Evolutionary conservation across 1,284 basidiomycete species (phyloP).

Genomic region (Austroboletus niveus): DNA sequence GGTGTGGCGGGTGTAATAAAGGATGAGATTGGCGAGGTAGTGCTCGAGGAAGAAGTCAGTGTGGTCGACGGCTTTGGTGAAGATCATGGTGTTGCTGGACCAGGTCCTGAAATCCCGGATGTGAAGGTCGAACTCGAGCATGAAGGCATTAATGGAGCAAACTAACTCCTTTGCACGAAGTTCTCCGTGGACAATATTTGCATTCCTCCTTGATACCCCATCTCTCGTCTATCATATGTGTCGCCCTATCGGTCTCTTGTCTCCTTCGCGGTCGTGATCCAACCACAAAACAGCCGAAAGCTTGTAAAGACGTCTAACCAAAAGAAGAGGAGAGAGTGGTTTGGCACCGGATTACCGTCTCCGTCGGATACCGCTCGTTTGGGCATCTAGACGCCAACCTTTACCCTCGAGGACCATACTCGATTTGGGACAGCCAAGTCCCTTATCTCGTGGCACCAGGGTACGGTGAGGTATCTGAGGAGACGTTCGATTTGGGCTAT

Average conservation of each 20-base stretch:
- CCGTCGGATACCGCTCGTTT: constrained; percentile 6
- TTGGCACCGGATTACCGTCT: constrained; percentile 38
- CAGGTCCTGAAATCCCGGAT: constrained; percentile 26
- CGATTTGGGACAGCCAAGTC: constrained; percentile 8
- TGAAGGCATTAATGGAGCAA: constrained; percentile 22
- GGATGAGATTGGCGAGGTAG: constrained; percentile 18
- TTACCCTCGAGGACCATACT: not conserved
- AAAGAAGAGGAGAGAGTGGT: constrained; percentile 41
- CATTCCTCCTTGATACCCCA: constrained; percentile 31
- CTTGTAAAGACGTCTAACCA: constrained; percentile 30
- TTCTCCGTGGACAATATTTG: constrained; percentile 27
- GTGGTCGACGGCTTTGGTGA: constrained; percentile 24
- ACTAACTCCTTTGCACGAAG: constrained; percentile 17
- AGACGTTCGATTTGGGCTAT: constrained; percentile 51
- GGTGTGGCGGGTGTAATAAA: constrained; percentile 15
- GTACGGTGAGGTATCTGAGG: constrained; percentile 9
- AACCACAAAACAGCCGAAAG: constrained; percentile 26
- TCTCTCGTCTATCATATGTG: constrained; percentile 25
- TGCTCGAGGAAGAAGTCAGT: constrained; percentile 19
- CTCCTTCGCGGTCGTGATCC: constrained; percentile 12
- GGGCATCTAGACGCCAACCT: constrained; percentile 4
- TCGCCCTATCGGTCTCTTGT: constrained; percentile 16
- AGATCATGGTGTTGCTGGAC: constrained; percentile 21
- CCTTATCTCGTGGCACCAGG: not conserved
- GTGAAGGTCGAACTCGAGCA: constrained; percentile 25